Evolutionary conservation across 2,329 filamentous ascomycete species (phyloP).

Genomic region (Ophiostoma pallidulum): DNA sequence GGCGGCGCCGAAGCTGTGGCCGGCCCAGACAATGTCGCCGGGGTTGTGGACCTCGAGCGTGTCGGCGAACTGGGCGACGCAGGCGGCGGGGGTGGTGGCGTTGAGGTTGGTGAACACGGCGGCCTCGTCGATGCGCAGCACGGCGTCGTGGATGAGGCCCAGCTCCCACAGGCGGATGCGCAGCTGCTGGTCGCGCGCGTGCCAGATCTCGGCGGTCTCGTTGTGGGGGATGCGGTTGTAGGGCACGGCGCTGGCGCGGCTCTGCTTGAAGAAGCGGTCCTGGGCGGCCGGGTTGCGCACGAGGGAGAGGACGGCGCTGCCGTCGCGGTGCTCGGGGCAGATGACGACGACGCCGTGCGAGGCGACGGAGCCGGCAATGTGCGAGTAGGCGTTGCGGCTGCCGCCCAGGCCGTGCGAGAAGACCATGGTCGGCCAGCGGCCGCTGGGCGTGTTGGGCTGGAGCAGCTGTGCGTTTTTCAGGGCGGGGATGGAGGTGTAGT

Average conservation of each 20-base stretch:
- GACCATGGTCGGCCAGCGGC: slow-evolving; percentile 69
- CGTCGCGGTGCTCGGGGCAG: slow-evolving; percentile 75
- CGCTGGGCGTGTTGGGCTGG: slow-evolving; percentile 34
- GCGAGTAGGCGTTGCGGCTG: slow-evolving; percentile 75
- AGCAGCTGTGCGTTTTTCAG: slow-evolving; percentile 61
- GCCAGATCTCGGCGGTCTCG: slow-evolving; percentile 55
- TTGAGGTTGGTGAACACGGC: slow-evolving; percentile 43
- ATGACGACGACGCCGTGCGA: slow-evolving; percentile 74
- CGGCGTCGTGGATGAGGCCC: slow-evolving; percentile 57
- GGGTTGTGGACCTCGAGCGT: slow-evolving; percentile 59
- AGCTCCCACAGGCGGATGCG: slow-evolving; percentile 72
- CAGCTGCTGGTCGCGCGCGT: slow-evolving; percentile 60
- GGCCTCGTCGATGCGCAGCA: slow-evolving; percentile 56
- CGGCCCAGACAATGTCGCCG: slow-evolving; percentile 64
- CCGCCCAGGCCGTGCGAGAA: slow-evolving; percentile 83
- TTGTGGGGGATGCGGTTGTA: slow-evolving; percentile 52
- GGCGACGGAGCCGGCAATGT: slow-evolving; percentile 66
- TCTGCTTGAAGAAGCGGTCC: slow-evolving; percentile 27
- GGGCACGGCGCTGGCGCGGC: slow-evolving; percentile 29
- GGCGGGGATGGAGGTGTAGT: slow-evolving; percentile 64
- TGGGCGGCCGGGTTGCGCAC: slow-evolving; percentile 52
- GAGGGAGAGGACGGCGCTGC: slow-evolving; percentile 65
- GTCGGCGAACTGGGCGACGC: slow-evolving; percentile 51
- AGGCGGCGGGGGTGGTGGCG: slow-evolving; percentile 30
- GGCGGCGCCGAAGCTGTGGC: slow-evolving; percentile 73